Evolutionary conservation across 306 rosid genomes (phyloP).

Genomic region (Spatholobus suberectus): DNA sequence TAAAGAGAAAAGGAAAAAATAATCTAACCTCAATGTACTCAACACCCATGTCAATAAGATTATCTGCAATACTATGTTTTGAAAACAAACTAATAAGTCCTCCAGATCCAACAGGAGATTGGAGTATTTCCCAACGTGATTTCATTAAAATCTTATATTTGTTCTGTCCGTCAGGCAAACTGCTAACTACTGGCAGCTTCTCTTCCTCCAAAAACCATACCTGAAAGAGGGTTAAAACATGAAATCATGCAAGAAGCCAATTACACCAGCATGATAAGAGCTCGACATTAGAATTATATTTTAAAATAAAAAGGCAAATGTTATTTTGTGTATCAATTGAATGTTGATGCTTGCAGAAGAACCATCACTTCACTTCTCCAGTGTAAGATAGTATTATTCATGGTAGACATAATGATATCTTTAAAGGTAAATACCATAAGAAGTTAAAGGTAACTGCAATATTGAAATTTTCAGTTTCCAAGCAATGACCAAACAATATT

Average conservation of each 20-base stretch:
- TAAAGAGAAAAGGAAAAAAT: background rate
- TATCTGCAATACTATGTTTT: conserved; percentile 58
- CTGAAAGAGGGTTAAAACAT: conserved; percentile 48
- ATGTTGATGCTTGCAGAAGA: conserved; percentile 9
- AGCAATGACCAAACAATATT: conserved; percentile 1
- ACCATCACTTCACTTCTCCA: background rate
- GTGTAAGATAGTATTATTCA: background rate
- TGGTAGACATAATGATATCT: conserved; percentile 3
- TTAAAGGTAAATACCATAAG: background rate
- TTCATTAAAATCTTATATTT: conserved; percentile 80
- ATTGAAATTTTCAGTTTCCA: conserved; percentile 31
- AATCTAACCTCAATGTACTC: conserved; percentile 82
- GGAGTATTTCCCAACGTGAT: conserved; percentile 95
- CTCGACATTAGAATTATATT: background rate
- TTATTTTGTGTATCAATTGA: background rate
- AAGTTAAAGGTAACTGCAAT: conserved; percentile 23
- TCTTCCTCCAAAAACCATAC: conserved; percentile 90
- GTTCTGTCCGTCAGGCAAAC: conserved; percentile 57
- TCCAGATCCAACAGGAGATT: conserved; percentile 86
- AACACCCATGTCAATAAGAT: conserved; percentile 67
- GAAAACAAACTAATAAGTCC: conserved; percentile 79
- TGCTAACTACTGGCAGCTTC: conserved; percentile 85
- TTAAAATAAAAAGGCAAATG: background rate
- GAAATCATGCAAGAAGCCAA: conserved; percentile 16
- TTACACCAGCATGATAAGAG: conserved; percentile 12